Base-by-base conservation (phyloP, 768 basidiomycete genomes). In the Candolleomyces eurysporus region DNA sequence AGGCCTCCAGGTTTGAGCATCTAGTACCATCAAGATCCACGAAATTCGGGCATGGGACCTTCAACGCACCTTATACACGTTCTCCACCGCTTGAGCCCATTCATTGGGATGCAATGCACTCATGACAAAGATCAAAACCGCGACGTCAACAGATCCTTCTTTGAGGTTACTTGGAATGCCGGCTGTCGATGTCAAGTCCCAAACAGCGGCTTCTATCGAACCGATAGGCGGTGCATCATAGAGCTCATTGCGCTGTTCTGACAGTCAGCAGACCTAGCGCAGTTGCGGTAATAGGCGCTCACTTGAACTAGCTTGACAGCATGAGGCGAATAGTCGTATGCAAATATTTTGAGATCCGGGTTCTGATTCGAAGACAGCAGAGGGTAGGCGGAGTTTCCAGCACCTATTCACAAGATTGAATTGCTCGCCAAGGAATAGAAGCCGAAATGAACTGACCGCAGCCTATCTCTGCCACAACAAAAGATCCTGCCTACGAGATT, bases 301-400 rank as follows among this genome's bases (percentile, higher is more conserved):
- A 91, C 94, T 79, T 94, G 90, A 22, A 98, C 92, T 17, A 98
- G 81, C 64, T 94, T 88, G 36, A 98, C 83, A 1, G 97, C 97
- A 66, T 91, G 89, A 10, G 81, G 79, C 0, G 96, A 92, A 71
- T 95, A 99, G 74, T 99, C 97, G 67, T 91, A 96, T 0, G 96
- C 96, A 42, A 83, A 82, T 16, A 98, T 75, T 8, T 72, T 71
- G 7, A 98, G 83, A 0, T 83, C 71, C 0, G 92, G 88, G 71
- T 99, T 99, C 66, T 84, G 74, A 69, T 98, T 98, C 36, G 84
- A 75, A n/a, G 85, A 77, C 21, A 97, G 79, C 1, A 99, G 78
- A 0, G 97, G 97, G 68, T 95, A 97, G 1, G 94, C 84, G 6
- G 94, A 89, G 70, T 96, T 97, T n/a, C 97, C 97, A 19, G 94